These are phyloP conservation scores for Casuarina glauca DNA, from an alignment of 306 rosid species.

Conservation along the genomic window DNA sequence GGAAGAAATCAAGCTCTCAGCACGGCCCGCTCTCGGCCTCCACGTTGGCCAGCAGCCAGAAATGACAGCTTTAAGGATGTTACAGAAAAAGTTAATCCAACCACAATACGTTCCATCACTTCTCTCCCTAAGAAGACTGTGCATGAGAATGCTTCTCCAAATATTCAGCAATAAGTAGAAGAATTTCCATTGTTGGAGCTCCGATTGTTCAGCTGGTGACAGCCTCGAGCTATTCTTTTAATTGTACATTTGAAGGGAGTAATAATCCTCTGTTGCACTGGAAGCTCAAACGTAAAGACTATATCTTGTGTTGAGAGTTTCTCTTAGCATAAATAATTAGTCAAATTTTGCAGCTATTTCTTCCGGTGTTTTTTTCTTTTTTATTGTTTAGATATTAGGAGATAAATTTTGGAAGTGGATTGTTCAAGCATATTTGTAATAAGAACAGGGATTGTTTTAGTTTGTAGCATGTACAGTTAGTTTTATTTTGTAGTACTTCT, in stretches of 20 bases:
- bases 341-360: conserved; percentile 38
- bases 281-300: conserved; percentile 6
- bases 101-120: conserved; percentile 34
- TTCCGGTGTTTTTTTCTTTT: background rate
- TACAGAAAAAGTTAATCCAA: conserved; percentile 28
- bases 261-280: conserved; percentile 11
- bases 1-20: conserved; percentile 43
- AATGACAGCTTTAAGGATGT: conserved; percentile 33
- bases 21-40: conserved; percentile 35
- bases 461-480: background rate
- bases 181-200: background rate
- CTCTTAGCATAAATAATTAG: conserved; percentile 3
- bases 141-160: conserved; percentile 76
- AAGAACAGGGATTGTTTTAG: background rate
- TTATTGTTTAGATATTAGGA: background rate
- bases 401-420: background rate
- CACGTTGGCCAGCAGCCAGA: conserved; percentile 46
- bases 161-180: conserved; percentile 50
- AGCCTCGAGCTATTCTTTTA: conserved; percentile 19
- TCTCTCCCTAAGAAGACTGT: conserved; percentile 43
- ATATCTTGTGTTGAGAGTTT: conserved; percentile 22
- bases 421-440: background rate
- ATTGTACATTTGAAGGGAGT: conserved; percentile 15
- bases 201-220: conserved; percentile 4
- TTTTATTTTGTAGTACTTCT: background rate